phyloP scores from a whole-genome alignment of 176 grass and related monocot genomes.

The Rhynchospora tenuis region DNA sequence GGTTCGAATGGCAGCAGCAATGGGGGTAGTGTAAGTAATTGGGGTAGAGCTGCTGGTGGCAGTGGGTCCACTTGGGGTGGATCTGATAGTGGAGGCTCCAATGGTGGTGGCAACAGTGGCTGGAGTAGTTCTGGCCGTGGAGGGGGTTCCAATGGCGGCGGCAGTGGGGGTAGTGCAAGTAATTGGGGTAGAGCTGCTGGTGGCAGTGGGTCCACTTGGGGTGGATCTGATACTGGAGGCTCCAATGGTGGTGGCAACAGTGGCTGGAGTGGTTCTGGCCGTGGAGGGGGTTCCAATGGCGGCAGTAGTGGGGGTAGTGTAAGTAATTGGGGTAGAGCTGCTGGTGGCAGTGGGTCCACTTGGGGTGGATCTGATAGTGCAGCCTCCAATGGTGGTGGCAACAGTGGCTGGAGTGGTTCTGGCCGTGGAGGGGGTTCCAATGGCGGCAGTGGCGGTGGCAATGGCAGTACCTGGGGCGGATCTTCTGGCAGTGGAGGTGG shows the following conservation, averaged over 20 bases:
- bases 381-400: not conserved
- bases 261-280: not conserved
- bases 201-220: too few relatives aligned
- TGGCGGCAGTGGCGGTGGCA: not conserved
- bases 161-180: not conserved
- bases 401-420: not conserved
- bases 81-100: not conserved
- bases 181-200: not conserved
- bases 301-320: not conserved
- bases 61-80: not conserved
- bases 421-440: not conserved
- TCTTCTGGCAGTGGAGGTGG: not conserved
- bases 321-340: not conserved
- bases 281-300: not conserved
- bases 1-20: not conserved
- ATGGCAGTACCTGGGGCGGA: not conserved
- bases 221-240: too few relatives aligned
- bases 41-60: not conserved
- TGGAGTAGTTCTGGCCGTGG: not conserved
- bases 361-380: not conserved
- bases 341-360: not conserved
- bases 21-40: not conserved
- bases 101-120: not conserved
- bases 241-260: not conserved
- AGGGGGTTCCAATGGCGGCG: not conserved